phyloP scores from a whole-genome alignment of 257 asterid genomes.

The Paraleonurus japonicus region DNA sequence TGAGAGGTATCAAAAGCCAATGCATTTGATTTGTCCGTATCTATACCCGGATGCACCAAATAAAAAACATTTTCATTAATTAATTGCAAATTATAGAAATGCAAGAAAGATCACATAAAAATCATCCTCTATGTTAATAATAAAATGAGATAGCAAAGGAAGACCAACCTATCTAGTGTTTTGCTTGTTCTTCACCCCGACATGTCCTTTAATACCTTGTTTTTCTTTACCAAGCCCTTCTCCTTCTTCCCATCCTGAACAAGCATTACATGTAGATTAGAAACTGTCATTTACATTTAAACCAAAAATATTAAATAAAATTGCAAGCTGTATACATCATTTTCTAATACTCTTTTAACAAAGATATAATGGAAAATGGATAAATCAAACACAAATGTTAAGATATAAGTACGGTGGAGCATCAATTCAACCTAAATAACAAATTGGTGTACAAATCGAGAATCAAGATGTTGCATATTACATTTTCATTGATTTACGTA shows the following conservation, averaged over 20 bases:
- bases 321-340: background rate
- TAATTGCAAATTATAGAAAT: background rate
- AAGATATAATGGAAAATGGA: background rate
- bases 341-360: background rate
- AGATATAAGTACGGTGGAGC: too few relatives aligned
- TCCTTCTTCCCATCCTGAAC: constrained; percentile 98
- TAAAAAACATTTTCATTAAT: background rate
- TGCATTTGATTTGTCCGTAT: constrained; percentile 69
- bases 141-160: background rate
- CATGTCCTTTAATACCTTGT: constrained; percentile 95
- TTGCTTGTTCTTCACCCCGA: constrained; percentile 86
- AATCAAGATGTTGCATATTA: too few relatives aligned
- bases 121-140: background rate
- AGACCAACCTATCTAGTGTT: constrained; percentile 67
- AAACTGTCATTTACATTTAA: background rate
- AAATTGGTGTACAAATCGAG: background rate
- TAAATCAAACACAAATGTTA: background rate
- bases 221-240: constrained; percentile 96
- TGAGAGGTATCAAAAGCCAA: constrained; percentile 99
- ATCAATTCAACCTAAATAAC: background rate
- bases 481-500: too few relatives aligned
- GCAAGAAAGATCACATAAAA: background rate
- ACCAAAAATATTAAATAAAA: background rate
- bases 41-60: constrained; percentile 55
- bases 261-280: constrained; percentile 2